phyloP scores from a whole-genome alignment of 495 filamentous ascomycete genomes.

The Aspergillus funiculosus region DNA sequence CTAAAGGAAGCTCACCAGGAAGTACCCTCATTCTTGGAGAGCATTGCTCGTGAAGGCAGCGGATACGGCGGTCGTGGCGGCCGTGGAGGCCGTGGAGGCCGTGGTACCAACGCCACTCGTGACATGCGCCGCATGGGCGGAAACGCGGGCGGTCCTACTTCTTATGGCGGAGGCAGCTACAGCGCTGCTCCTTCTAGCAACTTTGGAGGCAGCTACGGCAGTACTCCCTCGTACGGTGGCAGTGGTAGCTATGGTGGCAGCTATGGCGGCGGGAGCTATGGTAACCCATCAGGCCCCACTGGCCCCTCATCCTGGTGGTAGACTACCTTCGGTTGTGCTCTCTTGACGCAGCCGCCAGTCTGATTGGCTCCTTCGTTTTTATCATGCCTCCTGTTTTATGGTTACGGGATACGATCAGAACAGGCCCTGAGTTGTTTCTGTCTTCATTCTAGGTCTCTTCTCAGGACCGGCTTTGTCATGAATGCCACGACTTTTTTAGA shows the following conservation, averaged over 20 bases:
- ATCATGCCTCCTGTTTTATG: conserved; percentile 25
- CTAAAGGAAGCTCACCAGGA: conserved; percentile 98
- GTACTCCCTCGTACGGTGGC: conserved; percentile 43
- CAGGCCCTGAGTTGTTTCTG: conserved; percentile 43
- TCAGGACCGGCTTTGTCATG: conserved; percentile 49
- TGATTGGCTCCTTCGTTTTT: conserved; percentile 42
- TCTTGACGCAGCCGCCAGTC: conserved; percentile 44
- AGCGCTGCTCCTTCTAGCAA: conserved; percentile 25
- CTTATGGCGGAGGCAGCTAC: conserved; percentile 28
- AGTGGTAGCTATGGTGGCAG: conserved; percentile 30
- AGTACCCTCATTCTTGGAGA: conserved; percentile 87
- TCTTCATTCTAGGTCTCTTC: conserved; percentile 35
- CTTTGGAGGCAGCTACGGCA: conserved; percentile 42
- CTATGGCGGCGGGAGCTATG: conserved; percentile 55
- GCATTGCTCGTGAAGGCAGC: conserved; percentile 87
- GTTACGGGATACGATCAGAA: conserved; percentile 44
- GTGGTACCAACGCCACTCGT: conserved; percentile 62
- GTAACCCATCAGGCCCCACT: conserved; percentile 77
- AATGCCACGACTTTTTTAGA: conserved; percentile 40
- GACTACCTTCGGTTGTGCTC: conserved; percentile 45
- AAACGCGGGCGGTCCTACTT: conserved; percentile 37
- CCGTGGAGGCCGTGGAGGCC: conserved; percentile 64
- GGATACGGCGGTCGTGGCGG: conserved; percentile 69
- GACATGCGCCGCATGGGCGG: conserved; percentile 71
- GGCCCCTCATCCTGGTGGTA: conserved; percentile 96